Evolutionary conservation across 208 protist genomes (phyloP).

Genomic region (Acanthamoeba pearcei): DNA sequence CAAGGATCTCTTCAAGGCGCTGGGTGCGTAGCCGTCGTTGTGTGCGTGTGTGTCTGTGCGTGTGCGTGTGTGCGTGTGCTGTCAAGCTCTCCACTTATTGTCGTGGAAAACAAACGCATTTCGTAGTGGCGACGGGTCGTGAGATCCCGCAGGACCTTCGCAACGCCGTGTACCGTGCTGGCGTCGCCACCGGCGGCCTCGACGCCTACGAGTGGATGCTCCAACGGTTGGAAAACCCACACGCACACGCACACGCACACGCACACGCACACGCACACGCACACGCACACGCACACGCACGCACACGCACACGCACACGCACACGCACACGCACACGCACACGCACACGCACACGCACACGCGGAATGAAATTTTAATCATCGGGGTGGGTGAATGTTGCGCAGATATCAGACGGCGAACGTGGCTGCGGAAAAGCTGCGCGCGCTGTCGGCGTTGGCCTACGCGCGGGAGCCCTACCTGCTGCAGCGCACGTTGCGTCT

Average conservation of each 20-base stretch:
- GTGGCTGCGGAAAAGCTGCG: constrained; percentile 54
- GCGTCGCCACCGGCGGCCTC: not conserved
- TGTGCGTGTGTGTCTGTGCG: not conserved
- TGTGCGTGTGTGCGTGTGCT: too few species aligned
- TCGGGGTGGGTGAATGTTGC: too few species aligned
- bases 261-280: not conserved
- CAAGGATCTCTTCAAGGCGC: not conserved
- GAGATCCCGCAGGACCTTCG: constrained; percentile 36
- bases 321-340: not conserved
- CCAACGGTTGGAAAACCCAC: not conserved
- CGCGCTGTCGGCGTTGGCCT: not conserved
- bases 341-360: not conserved
- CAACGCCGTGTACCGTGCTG: constrained; percentile 40
- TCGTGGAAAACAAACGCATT: not conserved
- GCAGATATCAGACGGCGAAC: not conserved
- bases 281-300: too few species aligned
- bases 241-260: too few species aligned
- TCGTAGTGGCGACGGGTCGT: not conserved
- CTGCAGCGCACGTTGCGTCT: constrained; percentile 63
- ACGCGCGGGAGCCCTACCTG: constrained; percentile 51
- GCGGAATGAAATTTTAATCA: not conserved
- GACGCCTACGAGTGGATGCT: constrained; percentile 65
- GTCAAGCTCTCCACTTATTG: not conserved
- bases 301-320: too few species aligned
- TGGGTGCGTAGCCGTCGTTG: not conserved